Conservation (phyloP, 306 rosid genomes). For the Gastrolobium bilobum region DNA sequence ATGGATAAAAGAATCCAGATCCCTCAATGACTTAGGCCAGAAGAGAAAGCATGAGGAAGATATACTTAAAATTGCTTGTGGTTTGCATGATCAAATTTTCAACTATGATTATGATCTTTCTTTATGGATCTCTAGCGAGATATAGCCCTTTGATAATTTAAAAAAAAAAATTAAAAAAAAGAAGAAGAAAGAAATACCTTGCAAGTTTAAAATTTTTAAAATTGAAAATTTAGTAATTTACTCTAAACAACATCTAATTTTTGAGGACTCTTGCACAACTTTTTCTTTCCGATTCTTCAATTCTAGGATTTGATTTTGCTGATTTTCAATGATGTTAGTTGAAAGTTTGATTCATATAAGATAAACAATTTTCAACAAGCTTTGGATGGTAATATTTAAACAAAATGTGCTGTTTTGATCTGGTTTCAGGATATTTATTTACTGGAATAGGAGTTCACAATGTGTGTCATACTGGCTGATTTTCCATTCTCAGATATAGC, state of each 20-base stretch:
- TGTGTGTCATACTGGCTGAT: constrained; percentile 43
- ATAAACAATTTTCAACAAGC: constrained; percentile 11
- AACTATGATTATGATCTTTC: constrained; percentile 23
- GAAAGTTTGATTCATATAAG: neutral
- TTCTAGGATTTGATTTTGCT: neutral
- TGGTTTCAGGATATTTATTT: constrained; percentile 50
- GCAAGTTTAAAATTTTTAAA: too few relatives aligned
- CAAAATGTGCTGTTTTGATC: constrained; percentile 31
- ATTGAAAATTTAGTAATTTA: neutral
- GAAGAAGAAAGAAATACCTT: too few relatives aligned
- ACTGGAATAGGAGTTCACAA: constrained; percentile 36
- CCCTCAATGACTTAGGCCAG: constrained; percentile 21
- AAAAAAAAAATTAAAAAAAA: neutral
- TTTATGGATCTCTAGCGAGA: neutral
- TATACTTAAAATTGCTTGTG: constrained; percentile 2
- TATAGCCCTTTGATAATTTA: constrained; percentile 16
- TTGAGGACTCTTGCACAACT: neutral
- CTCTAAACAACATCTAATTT: neutral
- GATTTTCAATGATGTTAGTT: neutral
- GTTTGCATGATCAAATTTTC: neutral
- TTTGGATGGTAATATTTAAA: constrained; percentile 11
- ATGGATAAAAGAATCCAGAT: constrained; percentile 25
- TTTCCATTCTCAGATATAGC: constrained; percentile 44
- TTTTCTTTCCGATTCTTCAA: constrained; percentile 3
- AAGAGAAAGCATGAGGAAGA: constrained; percentile 17